phyloP scores from a whole-genome alignment of 306 rosid species.

The Gleditsia sinensis region DNA sequence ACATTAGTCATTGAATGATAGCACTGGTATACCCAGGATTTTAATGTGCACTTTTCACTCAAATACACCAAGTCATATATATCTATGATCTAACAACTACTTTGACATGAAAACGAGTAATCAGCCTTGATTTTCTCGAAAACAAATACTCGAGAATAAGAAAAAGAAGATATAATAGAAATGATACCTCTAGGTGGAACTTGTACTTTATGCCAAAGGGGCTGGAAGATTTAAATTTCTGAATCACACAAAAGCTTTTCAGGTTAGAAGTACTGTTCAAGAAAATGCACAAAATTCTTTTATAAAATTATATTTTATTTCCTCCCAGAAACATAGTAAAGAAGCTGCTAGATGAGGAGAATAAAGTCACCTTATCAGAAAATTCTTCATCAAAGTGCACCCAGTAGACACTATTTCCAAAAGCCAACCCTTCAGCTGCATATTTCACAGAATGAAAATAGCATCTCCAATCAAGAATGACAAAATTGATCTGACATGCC shows the following conservation, averaged over 20 bases:
- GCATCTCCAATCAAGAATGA: conserved; percentile 39
- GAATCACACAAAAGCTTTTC: conserved; percentile 41
- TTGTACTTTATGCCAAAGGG: conserved; percentile 94
- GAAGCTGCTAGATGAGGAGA: conserved; percentile 9
- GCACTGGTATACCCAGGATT: no score
- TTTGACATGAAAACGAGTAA: conserved; percentile 23
- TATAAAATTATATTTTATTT: not conserved
- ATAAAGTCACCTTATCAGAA: conserved; percentile 67
- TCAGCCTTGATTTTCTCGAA: not conserved
- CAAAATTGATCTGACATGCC: conserved; percentile 28
- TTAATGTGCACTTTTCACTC: no score
- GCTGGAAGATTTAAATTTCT: conserved; percentile 85
- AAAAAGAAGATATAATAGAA: conserved; percentile 7
- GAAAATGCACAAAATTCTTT: conserved; percentile 12
- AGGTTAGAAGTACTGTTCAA: conserved; percentile 22
- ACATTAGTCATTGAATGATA: conserved; percentile 1
- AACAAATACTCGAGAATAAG: not conserved
- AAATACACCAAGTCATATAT: not conserved
- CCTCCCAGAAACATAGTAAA: not conserved
- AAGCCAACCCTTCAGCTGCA: conserved; percentile 83
- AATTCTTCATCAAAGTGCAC: conserved; percentile 86
- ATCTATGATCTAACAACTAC: not conserved
- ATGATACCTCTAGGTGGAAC: conserved; percentile 87
- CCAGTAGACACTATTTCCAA: conserved; percentile 92
- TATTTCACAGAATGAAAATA: conserved; percentile 41